Evolutionary conservation across 768 basidiomycete genomes (phyloP), one percentile per base, ranked within the genome.

Genomic region (Suillus luteus): DNA sequence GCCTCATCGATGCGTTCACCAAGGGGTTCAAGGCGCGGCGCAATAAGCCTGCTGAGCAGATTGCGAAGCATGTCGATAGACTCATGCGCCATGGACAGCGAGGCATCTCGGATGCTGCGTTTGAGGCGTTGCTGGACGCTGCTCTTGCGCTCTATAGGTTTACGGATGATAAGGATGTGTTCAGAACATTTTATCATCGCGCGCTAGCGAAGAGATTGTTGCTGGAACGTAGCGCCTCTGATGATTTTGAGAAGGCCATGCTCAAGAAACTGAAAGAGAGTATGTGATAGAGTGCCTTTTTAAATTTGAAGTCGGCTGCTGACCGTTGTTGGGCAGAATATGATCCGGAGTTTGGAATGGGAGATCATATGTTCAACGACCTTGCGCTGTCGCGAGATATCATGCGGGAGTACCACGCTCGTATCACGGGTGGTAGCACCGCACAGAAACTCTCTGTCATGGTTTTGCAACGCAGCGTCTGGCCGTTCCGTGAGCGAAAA

Each of bases 281-380:
- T 86, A 68, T 70, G 93, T 87, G 2, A 27, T 43, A 31, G 2
- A 24, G n/a, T n/a, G 9, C 4, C n/a, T 63, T 22, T n/a, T 19
- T 31, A 3, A 31, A 12, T 59, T 19, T 59, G 55, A 51, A 61
- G 67, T 33, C 27, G 35, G 33, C 19, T 52, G 80, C 75, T 51
- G 44, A 59, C 51, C 27, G 40, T 55, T 5, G 17, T 31, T 31
- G 31, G 61, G 54, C 70, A 96, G 96, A 90, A 60, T 96, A 96
- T 70, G 97, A 99, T 72, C 91, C 95, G 12, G 95, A 96, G 65
- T 99, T 99, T 71, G 92, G 90, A 9, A 91, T 91, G 79, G 94
- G 95, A 58, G 93, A 95, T 69, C 87, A 93, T 46, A 96, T 99
- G 96, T 96, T 98, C 80, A 95, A 88, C 65, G 95, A 96, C 71